A percentile compares a stretch with the other conserved stretches of the same genome.
These are phyloP conservation scores for Phylloporus rhodoxanthus DNA, from an alignment of 768 basidiomycete genomes.

Conservation along the genomic window DNA sequence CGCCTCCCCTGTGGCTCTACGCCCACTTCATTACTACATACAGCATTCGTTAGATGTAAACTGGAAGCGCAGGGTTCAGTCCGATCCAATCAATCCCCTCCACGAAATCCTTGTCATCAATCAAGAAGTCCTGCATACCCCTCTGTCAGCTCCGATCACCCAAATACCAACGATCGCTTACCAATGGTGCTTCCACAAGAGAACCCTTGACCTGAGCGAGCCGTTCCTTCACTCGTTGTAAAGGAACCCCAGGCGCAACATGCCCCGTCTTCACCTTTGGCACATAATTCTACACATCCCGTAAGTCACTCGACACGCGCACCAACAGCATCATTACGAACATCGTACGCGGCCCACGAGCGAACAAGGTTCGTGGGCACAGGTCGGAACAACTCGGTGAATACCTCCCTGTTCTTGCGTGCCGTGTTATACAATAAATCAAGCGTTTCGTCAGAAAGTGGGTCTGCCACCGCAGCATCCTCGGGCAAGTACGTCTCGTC, in stretches of 20 bases:
- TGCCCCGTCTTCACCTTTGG: conserved; percentile 79
- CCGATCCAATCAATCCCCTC: conserved; percentile 67
- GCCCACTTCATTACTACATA: not conserved
- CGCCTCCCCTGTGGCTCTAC: conserved; percentile 6
- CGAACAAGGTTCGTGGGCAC: conserved; percentile 80
- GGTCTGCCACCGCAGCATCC: conserved; percentile 72
- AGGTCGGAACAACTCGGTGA: conserved; percentile 81
- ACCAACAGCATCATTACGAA: conserved; percentile 30
- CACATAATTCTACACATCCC: conserved; percentile 52
- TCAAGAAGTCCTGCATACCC: conserved; percentile 66
- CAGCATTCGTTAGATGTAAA: conserved; percentile 51
- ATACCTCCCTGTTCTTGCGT: conserved; percentile 74
- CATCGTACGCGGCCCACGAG: conserved; percentile 74
- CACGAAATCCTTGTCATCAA: conserved; percentile 69
- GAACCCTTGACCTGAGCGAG: conserved; percentile 63
- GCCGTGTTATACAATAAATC: conserved; percentile 67
- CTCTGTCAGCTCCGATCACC: conserved; percentile 4
- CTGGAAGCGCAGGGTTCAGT: conserved; percentile 71
- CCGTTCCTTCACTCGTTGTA: conserved; percentile 70
- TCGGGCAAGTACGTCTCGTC: conserved; percentile 56
- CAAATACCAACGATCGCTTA: conserved; percentile 28
- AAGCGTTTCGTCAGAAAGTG: conserved; percentile 57
- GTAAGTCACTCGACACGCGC: conserved; percentile 4
- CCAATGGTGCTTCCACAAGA: conserved; percentile 72
- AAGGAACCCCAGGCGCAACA: conserved; percentile 60